Evolutionary conservation across 495 filamentous ascomycete genomes (phyloP), one percentile per base, ranked within the genome.

Genomic region (Delitschia confertaspora): DNA sequence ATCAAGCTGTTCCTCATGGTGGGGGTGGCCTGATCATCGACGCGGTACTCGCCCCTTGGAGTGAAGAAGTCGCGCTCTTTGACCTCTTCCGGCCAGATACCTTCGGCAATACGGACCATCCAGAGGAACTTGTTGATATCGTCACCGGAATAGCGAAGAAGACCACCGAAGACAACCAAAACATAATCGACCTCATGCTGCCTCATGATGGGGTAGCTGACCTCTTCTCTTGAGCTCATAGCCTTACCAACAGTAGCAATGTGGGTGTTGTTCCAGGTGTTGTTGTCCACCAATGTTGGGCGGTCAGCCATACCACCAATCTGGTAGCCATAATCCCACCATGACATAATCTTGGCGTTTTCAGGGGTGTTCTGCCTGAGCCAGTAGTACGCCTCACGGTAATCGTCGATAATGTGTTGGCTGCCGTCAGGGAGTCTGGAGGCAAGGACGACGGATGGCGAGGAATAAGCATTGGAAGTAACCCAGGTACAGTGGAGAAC

Each of bases 251-350:
- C 93, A 10, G 93, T 99, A 27, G 93, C 93, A 64, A 99, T 99
- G 62, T 99, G 93, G 9, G 93, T 99, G 69, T 99, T 99, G 68
- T 99, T 99, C 93, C 93, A 99, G 11, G 93, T 99, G 66, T 99
- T 99, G 69, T 99, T 99, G 69, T 99, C 93, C 14, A 99, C 93
- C 29, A 99, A 72, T 0, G 93, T 99, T 26, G 93, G 88, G 18
- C 93, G 79, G 64, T 99, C 93, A 25, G 93, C 93, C 93, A 99
- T 99, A 45, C 93, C 93, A 68, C 93, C 93, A 61, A 99, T 99
- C 67, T 99, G 93, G 68, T 99, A 99, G 38, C 93, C 93, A 53
- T 99, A 99, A 61, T 99, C 93, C 93, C 93, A 99, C 93, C 93
- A 99, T 11, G 86, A 88, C 93, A 96, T 96, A 58, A 99, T 83